Evolutionary conservation across 1,284 basidiomycete species (phyloP), one percentile per base, ranked within the genome.

Genomic region (Gomphus bonarii): DNA sequence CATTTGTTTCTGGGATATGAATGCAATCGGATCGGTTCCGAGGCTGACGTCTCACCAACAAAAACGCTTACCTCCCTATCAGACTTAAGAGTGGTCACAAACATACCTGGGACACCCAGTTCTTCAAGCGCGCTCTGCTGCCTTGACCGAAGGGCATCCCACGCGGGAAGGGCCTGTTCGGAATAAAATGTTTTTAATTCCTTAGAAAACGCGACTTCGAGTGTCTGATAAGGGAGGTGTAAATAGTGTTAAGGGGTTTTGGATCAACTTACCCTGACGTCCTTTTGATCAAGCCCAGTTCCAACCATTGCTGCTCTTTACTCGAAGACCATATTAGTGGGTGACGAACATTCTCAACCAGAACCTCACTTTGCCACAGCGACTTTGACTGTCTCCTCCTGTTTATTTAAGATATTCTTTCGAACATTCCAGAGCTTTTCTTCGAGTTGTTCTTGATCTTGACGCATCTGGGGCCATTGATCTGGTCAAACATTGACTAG

Each of bases 101-200:
- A 86, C 83, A 91, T 89, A 1, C 79, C 74, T 14, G 88, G 88
- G 12, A 90, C 78, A 42, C 75, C 73, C 38, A 84, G 70, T 31
- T 73, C 66, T 63, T 81, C 79, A 43, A 91, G 71, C 28, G 76
- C 69, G 0, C 70, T 65, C 69, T 91, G 88, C 66, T 91, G 88
- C 62, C 79, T 80, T 51, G 77, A 69, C 35, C 83, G 67, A n/a
- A 91, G 73, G 22, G 76, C 78, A 63, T 86, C 87, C 86, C 88
- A 90, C 10, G 85, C 84, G 8, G 79, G 72, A 7, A 88, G 66
- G 10, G 75, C 82, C 46, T 82, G 75, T 56, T 86, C 80, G 14
- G 63, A 63, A 63, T 90, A 85, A 64, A 89, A 89, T 61, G 74
- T 77, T 33, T 68, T 68, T 43, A 89, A 65, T 61, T 88, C 85